Base-by-base conservation (phyloP, 2,329 filamentous ascomycete species). In the Aureobasidium sp. region DNA sequence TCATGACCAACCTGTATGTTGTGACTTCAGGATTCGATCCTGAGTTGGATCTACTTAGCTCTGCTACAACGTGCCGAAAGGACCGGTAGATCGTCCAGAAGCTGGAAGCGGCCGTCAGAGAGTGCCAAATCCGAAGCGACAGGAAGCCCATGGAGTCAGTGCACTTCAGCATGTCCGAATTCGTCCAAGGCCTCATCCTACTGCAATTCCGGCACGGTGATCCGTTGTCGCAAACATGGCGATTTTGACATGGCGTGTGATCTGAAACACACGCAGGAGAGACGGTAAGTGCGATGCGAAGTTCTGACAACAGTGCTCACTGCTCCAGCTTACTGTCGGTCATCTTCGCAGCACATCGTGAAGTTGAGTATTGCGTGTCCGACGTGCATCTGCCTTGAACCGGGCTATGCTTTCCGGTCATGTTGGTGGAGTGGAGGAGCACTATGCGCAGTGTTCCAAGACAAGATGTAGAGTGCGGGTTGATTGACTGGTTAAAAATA, bases 171-270 rank as follows among this genome's bases (percentile, higher is more conserved):
- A 47, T 58, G 6, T 34, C 53, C 53, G 3, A 57, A 57, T 57
- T n/a, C 16, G 34, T 39, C 45, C 53, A n/a, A 36, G 21, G 50
- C 27, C 37, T 21, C 32, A 16, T 45, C 41, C 53, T 45, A 45
- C 32, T 57, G 53, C 41, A 45, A 57, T 57, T 39, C 16, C 53
- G 53, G 53, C 53, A 57, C n/a, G 37, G 3, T 9, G 53, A 57
- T 45, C 53, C 53, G 53, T 58, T 30, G 54, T 58, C 54, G 54
- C 54, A 58, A 16, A 58, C n/a, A 48, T 21, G 32, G 54, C 41
- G 8, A 48, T 37, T 2, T 48, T 25, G 42, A 36, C 30, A 58
- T 58, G 13, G 54, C 54, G 32, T 25, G 32, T 27, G 36, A 27
- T 48, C 32, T 48, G 42, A 58, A 58, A 48, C 42, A 48, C 32